phyloP scores from a whole-genome alignment of 768 basidiomycete species.

The Wakefieldia striispora region DNA sequence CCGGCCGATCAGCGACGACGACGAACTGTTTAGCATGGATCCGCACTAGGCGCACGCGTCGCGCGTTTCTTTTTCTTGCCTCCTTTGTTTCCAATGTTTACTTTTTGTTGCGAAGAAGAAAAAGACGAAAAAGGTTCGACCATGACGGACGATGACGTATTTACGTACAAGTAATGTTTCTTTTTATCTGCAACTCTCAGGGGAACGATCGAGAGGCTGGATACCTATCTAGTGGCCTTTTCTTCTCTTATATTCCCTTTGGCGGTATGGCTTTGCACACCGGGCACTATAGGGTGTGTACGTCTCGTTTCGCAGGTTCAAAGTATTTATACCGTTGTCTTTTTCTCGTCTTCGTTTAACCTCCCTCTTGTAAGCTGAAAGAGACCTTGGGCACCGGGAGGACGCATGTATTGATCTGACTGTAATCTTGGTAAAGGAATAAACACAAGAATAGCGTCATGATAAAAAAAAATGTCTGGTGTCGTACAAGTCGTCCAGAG shows the following conservation, averaged over 20 bases:
- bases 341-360: not conserved
- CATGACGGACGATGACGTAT: conserved; percentile 20
- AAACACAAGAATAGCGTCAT: not conserved
- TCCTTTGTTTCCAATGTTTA: no score
- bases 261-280: conserved; percentile 7
- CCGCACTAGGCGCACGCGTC: not conserved
- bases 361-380: conserved; percentile 9
- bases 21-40: conserved; percentile 75
- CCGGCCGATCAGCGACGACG: conserved; percentile 58
- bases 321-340: conserved; percentile 29
- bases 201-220: conserved; percentile 27
- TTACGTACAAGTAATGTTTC: conserved; percentile 29
- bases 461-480: not conserved
- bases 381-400: conserved; percentile 10
- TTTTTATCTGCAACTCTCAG: conserved; percentile 12
- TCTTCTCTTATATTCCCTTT: conserved; percentile 4
- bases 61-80: not conserved
- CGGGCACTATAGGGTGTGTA: not conserved
- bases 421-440: conserved; percentile 23
- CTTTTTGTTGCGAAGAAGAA: not conserved
- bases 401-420: conserved; percentile 20
- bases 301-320: conserved; percentile 11
- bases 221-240: conserved; percentile 33
- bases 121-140: conserved; percentile 2
- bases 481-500: not conserved